A percentile compares a stretch with the other conserved stretches of the same genome.
phyloP scores from a whole-genome alignment of 148 eudicot genomes.

The Salicornia ramosissima region DNA sequence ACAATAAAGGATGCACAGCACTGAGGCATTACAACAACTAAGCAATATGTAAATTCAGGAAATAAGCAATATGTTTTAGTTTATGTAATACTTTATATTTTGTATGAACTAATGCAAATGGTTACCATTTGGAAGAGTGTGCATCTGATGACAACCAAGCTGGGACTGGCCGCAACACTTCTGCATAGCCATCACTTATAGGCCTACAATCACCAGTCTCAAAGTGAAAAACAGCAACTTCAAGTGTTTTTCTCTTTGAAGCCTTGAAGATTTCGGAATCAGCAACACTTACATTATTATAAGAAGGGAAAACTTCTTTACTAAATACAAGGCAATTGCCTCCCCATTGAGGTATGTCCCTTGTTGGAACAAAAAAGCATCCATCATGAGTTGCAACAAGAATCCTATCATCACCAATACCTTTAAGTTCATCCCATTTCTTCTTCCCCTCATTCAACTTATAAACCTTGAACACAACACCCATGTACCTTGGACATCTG shows the following conservation, averaged over 20 bases:
- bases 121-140: background rate
- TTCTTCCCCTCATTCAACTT: background rate
- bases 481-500: background rate
- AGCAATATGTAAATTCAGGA: background rate
- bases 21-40: too few relatives aligned
- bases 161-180: background rate
- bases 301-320: background rate
- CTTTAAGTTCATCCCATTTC: background rate
- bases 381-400: background rate
- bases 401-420: conserved; percentile 3
- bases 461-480: background rate
- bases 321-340: background rate
- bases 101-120: background rate
- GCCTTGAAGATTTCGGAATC: background rate
- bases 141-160: background rate
- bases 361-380: background rate
- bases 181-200: background rate
- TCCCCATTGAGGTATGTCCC: background rate
- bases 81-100: too few relatives aligned
- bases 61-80: background rate
- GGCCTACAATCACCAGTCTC: background rate
- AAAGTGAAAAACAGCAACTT: background rate
- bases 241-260: too few relatives aligned
- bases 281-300: background rate
- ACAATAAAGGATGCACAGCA: too few relatives aligned